These are phyloP conservation scores for Sindora glabra DNA, from an alignment of 306 rosid species.

Conservation along the genomic window DNA sequence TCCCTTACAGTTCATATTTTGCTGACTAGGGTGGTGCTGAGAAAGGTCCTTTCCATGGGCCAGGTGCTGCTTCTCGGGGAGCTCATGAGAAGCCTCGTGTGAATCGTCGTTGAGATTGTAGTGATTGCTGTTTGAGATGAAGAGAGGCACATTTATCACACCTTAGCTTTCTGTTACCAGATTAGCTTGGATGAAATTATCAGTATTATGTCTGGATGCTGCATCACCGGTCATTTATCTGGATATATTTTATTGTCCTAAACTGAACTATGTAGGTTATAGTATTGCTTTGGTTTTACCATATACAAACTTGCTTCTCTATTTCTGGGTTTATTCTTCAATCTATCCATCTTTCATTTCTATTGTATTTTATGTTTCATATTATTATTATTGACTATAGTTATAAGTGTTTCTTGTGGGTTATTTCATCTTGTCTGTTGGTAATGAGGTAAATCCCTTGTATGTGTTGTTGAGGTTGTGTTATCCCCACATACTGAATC, in stretches of 20 bases:
- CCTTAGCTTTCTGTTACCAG: conserved; percentile 21
- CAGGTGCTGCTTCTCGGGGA: conserved; percentile 56
- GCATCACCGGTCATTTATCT: conserved; percentile 33
- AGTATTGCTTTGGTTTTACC: conserved; percentile 14
- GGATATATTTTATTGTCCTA: conserved; percentile 30
- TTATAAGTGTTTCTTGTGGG: conserved; percentile 14
- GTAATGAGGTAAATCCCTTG: too few relatives aligned
- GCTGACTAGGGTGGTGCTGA: conserved; percentile 53
- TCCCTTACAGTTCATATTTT: conserved; percentile 11
- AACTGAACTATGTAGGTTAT: conserved; percentile 35
- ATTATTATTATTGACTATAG: neutral
- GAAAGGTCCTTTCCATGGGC: conserved; percentile 51
- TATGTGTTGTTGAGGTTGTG: conserved; percentile 4
- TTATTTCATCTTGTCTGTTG: too few relatives aligned
- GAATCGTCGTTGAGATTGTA: conserved; percentile 49
- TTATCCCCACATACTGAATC: neutral
- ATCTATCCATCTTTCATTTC: conserved; percentile 6
- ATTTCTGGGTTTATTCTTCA: conserved; percentile 17
- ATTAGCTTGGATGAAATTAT: conserved; percentile 20
- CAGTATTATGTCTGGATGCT: conserved; percentile 37
- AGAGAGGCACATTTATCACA: conserved; percentile 15
- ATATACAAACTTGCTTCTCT: conserved; percentile 19
- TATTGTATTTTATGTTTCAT: conserved; percentile 8
- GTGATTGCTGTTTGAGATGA: conserved; percentile 24
- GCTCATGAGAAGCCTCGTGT: conserved; percentile 61